These are phyloP conservation scores for Pyricularia sp. DNA, from an alignment of 2,329 filamentous ascomycete genomes.

Conservation along the genomic window DNA sequence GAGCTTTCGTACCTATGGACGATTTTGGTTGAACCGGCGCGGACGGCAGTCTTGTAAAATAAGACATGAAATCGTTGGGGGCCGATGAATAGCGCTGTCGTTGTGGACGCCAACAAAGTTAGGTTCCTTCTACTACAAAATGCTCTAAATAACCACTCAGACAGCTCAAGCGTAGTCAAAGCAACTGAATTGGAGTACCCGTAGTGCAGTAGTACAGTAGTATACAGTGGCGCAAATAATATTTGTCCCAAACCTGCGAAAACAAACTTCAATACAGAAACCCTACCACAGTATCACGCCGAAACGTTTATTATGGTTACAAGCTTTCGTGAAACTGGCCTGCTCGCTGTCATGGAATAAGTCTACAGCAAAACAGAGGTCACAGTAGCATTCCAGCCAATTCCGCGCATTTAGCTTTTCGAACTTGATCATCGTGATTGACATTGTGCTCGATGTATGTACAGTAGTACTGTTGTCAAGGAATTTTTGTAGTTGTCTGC, in stretches of 20 bases:
- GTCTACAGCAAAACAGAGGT: neutral
- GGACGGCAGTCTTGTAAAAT: neutral
- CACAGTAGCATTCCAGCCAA: too few relatives aligned
- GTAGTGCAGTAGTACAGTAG: neutral
- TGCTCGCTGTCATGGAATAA: neutral
- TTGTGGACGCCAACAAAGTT: neutral
- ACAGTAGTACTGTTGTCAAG: neutral
- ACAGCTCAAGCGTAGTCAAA: neutral
- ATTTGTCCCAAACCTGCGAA: neutral
- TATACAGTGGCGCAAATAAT: neutral
- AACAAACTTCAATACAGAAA: neutral
- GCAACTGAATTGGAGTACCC: too few relatives aligned
- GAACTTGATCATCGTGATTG: neutral
- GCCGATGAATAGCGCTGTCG: neutral
- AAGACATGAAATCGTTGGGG: neutral
- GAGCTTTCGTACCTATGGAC: neutral
- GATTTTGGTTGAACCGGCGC: neutral
- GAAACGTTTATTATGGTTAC: neutral
- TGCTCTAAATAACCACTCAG: neutral
- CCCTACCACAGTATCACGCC: neutral
- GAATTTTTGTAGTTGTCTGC: neutral
- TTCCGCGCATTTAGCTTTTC: neutral
- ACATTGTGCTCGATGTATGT: neutral
- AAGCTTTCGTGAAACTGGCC: neutral
- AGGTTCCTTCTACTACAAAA: neutral